Evolutionary conservation across 2,329 filamentous ascomycete species (phyloP).

Genomic region (Cordyceps cateniannulata): DNA sequence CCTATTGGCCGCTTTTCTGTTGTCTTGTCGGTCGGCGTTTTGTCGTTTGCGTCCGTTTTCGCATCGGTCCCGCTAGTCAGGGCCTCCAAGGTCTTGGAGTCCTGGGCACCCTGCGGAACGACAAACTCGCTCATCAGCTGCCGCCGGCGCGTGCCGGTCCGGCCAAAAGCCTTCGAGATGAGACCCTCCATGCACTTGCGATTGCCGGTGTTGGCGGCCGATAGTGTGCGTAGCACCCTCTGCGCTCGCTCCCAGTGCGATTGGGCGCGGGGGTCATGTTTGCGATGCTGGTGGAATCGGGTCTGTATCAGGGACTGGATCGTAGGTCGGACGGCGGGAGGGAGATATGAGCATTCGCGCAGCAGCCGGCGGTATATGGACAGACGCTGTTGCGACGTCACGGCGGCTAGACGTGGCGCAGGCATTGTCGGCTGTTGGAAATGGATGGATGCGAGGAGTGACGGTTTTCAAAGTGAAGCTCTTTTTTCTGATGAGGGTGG

Average conservation of each 20-base stretch:
- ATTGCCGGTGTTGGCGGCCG: constrained; percentile 48
- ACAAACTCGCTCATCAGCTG: constrained; percentile 38
- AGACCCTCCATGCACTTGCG: constrained; percentile 39
- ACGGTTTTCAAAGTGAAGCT: neutral
- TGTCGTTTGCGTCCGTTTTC: neutral
- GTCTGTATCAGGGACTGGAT: constrained; percentile 36
- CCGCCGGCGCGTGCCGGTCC: constrained; percentile 44
- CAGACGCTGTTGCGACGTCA: neutral
- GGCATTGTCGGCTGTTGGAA: neutral
- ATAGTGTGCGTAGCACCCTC: constrained; percentile 39
- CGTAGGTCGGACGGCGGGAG: constrained; percentile 40
- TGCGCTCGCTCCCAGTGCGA: constrained; percentile 35
- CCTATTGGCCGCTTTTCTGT: constrained; percentile 10
- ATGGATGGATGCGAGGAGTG: neutral
- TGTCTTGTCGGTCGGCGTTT: neutral
- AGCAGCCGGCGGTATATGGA: constrained; percentile 51
- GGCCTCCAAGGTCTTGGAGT: constrained; percentile 35
- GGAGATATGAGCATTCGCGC: constrained; percentile 55
- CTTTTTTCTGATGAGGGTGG: neutral
- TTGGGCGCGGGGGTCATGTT: constrained; percentile 22
- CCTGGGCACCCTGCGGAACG: constrained; percentile 28
- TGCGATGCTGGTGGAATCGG: constrained; percentile 38
- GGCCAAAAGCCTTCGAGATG: constrained; percentile 45
- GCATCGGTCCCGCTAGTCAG: constrained; percentile 17
- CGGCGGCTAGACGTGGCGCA: neutral